Percentiles rank a stretch among this genome's conserved stretches.
phyloP scores from a whole-genome alignment of 1,139 yeast species.

The Komagataea norvegica region DNA sequence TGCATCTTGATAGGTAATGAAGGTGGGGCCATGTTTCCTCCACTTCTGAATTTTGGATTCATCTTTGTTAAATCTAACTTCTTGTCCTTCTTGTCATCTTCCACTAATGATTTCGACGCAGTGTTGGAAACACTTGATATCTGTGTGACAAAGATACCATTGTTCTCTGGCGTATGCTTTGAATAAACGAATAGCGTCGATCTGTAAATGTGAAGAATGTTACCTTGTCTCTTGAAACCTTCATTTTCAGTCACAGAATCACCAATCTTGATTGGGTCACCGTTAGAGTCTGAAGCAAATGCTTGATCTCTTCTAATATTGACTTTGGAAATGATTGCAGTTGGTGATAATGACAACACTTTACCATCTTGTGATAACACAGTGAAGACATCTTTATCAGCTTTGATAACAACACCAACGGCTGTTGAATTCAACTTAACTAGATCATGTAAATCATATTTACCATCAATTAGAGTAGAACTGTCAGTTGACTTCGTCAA shows the following conservation, averaged over 20 bases:
- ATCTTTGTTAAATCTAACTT: slow-evolving; percentile 60
- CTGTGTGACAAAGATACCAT: slow-evolving; percentile 85
- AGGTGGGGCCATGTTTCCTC: slow-evolving; percentile 52
- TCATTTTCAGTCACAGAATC: slow-evolving; percentile 81
- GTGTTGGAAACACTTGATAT: slow-evolving; percentile 76
- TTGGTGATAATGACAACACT: slow-evolving; percentile 63
- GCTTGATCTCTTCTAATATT: slow-evolving; percentile 60
- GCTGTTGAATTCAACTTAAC: slow-evolving; percentile 83
- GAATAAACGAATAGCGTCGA: slow-evolving; percentile 75
- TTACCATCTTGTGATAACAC: slow-evolving; percentile 86
- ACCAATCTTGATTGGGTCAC: slow-evolving; percentile 80
- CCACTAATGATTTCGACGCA: slow-evolving; percentile 59
- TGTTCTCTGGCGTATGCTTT: slow-evolving; percentile 73
- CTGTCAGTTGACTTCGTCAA: slow-evolving; percentile 72
- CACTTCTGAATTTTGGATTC: slow-evolving; percentile 72
- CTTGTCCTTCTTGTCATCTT: slow-evolving; percentile 24
- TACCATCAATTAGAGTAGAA: slow-evolving; percentile 60
- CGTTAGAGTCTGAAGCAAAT: slow-evolving; percentile 82
- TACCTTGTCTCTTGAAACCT: slow-evolving; percentile 85
- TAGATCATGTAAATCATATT: slow-evolving; percentile 82
- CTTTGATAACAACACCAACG: slow-evolving; percentile 86
- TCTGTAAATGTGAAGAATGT: slow-evolving; percentile 79
- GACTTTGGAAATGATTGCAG: slow-evolving; percentile 75
- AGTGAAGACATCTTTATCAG: slow-evolving; percentile 80
- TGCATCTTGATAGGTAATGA: slow-evolving; percentile 31